Base-by-base conservation (phyloP, 2,329 filamentous ascomycete genomes). In the Fusarium equiseti region DNA sequence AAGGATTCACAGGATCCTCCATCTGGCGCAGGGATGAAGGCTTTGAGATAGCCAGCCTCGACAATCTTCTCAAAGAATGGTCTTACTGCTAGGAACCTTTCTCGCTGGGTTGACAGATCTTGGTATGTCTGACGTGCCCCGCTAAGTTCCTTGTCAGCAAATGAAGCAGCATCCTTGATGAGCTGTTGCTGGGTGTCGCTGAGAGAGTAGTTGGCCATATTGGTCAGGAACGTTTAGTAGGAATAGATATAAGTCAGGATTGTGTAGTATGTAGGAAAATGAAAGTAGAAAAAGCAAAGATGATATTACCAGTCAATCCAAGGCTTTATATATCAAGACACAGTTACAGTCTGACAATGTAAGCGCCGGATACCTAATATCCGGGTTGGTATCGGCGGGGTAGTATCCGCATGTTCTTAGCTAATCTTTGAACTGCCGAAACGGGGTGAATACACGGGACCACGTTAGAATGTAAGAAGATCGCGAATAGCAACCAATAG, bases 1-100 rank as follows among this genome's bases (percentile, higher is more conserved):
- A 49, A 49, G 2, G 57, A 45, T 24, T 40, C 42, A 15, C 43
- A 46, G 10, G 49, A 49, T 2, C 61, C 61, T 5, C 59, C 58
- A 3, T 24, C 26, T 15, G n/a, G 3, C 5, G 40, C 15, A 0
- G 61, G 61, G n/a, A 63, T 22, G 1, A 63, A 59, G 1, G 48
- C 58, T 7, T 63, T 63, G 22, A 63, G 29, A 18, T 55, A 22
- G 0, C 61, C 58, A 24, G 20, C 8, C 8, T 35, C 3, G 3
- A 63, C 59, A 20, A 22, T 43, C 7, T 42, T 43, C 11, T 20
- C 24, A 1, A 35, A 63, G 10, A 56, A 63, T 2, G 58, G 48
- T 0, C 35, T 55, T 1, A 43, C 55, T 16, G 58, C 43, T 9
- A 42, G 10, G 1, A 63, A 63, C 2, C 18, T 3, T 12, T 27